Conservation (phyloP, 345 rosid genomes). For the Abelmoschus esculentus region DNA sequence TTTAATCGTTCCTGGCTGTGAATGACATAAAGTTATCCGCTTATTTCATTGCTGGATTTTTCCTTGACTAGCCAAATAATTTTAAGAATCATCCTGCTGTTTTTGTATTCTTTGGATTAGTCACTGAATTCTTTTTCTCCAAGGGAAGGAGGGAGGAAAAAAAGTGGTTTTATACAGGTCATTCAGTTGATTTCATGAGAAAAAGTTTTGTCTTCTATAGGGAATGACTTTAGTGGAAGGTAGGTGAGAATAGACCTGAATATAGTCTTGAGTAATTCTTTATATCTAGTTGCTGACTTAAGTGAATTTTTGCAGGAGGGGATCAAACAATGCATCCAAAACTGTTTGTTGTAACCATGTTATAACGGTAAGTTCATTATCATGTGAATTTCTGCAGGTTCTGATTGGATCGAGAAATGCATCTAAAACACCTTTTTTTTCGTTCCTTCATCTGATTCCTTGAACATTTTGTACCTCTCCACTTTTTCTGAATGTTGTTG, state of each 20-base stretch:
- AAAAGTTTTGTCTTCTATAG: too few species aligned
- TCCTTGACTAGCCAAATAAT: not conserved
- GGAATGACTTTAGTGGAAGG: too few species aligned
- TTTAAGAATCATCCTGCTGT: too few species aligned
- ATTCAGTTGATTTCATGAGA: too few species aligned
- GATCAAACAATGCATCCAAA: not conserved
- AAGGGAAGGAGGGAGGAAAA: too few species aligned
- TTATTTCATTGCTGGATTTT: not conserved
- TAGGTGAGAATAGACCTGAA: too few species aligned
- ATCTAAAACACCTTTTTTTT: too few species aligned
- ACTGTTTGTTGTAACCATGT: not conserved
- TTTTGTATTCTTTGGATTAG: too few species aligned
- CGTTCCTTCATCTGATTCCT: too few species aligned
- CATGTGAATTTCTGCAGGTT: not conserved
- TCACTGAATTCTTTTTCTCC: too few species aligned
- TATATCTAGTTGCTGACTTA: not conserved
- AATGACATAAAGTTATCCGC: not conserved
- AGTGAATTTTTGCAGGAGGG: not conserved
- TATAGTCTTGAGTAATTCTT: not conserved
- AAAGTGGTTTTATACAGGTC: too few species aligned
- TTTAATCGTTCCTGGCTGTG: not conserved
- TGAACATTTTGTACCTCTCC: not conserved
- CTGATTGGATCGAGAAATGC: not conserved
- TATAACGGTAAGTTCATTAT: not conserved
- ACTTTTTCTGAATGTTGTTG: not conserved